A percentile compares a stretch with the other conserved stretches of the same genome.
phyloP scores from a whole-genome alignment of 805 yeast genomes.

The Pichia gijzeniarum region DNA sequence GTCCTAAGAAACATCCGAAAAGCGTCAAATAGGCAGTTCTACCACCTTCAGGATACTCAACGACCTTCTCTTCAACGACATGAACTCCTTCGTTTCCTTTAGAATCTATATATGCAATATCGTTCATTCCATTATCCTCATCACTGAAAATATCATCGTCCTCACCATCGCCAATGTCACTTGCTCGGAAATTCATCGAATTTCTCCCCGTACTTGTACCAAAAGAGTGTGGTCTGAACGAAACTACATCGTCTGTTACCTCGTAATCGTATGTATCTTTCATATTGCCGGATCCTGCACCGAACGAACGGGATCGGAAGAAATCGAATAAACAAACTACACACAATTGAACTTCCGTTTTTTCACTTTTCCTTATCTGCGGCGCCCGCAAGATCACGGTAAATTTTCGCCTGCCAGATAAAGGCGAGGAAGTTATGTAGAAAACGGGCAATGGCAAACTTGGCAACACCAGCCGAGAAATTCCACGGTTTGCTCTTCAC shows the following conservation, averaged over 20 bases:
- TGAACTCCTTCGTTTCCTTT: not conserved
- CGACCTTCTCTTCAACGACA: conserved; percentile 9
- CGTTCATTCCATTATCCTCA: not conserved
- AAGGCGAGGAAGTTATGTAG: no score
- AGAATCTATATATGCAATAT: not conserved
- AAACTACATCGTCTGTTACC: conserved; percentile 3
- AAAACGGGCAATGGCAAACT: no score
- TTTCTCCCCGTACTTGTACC: not conserved
- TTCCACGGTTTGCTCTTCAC: no score
- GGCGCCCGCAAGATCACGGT: no score
- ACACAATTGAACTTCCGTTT: no score
- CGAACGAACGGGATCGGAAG: no score
- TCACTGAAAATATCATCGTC: not conserved
- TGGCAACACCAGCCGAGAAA: no score
- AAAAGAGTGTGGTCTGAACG: conserved; percentile 9
- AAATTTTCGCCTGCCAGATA: no score
- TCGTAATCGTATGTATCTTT: not conserved
- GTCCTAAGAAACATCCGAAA: conserved; percentile 53
- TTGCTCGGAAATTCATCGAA: not conserved
- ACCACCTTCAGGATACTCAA: conserved; percentile 57
- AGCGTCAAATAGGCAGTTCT: conserved; percentile 35
- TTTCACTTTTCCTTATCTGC: no score
- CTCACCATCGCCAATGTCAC: not conserved
- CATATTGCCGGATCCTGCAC: no score
- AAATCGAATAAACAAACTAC: no score